phyloP scores from a whole-genome alignment of 2,329 filamentous ascomycete genomes.

The Aspergillus ibericus region DNA sequence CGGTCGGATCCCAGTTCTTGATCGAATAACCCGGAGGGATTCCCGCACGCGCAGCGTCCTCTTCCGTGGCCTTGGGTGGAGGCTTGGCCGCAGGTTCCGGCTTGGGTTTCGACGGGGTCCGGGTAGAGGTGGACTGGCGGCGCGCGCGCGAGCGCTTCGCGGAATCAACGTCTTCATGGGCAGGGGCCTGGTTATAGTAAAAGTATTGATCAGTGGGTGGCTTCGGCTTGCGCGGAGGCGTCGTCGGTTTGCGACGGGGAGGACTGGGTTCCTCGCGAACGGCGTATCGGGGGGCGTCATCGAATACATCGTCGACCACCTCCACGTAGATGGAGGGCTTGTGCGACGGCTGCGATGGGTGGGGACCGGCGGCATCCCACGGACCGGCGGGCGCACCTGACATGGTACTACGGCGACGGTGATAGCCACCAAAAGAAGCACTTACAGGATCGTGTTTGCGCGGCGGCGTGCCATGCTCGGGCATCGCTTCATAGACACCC shows the following conservation, averaged over 20 bases:
- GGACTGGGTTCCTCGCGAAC: slow-evolving; percentile 46
- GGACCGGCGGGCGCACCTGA: slow-evolving; percentile 35
- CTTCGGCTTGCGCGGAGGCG: slow-evolving; percentile 43
- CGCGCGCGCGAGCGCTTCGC: slow-evolving; percentile 52
- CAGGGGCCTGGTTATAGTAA: slow-evolving; percentile 55
- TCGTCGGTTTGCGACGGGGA: slow-evolving; percentile 28
- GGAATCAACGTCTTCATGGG: slow-evolving; percentile 55
- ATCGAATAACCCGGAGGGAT: slow-evolving; percentile 90
- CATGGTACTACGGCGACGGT: slow-evolving; percentile 52
- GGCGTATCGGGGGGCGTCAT: slow-evolving; percentile 47
- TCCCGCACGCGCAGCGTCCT: slow-evolving; percentile 61
- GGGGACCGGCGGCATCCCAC: slow-evolving; percentile 17
- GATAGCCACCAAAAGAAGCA: slow-evolving; percentile 53
- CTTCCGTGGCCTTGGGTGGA: slow-evolving; percentile 59
- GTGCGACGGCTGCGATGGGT: slow-evolving; percentile 41
- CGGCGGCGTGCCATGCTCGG: slow-evolving; percentile 54
- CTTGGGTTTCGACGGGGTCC: slow-evolving; percentile 46
- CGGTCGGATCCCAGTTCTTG: slow-evolving; percentile 97
- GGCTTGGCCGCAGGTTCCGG: slow-evolving; percentile 35
- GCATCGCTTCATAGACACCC: slow-evolving; percentile 48
- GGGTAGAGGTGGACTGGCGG: slow-evolving; percentile 55
- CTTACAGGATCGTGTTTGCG: slow-evolving; percentile 66
- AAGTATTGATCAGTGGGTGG: slow-evolving; percentile 53
- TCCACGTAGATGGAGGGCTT: slow-evolving; percentile 58
- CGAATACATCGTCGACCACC: slow-evolving; percentile 57